phyloP scores from a whole-genome alignment of 2,329 filamentous ascomycete species.

The Ophiostoma sp. region DNA sequence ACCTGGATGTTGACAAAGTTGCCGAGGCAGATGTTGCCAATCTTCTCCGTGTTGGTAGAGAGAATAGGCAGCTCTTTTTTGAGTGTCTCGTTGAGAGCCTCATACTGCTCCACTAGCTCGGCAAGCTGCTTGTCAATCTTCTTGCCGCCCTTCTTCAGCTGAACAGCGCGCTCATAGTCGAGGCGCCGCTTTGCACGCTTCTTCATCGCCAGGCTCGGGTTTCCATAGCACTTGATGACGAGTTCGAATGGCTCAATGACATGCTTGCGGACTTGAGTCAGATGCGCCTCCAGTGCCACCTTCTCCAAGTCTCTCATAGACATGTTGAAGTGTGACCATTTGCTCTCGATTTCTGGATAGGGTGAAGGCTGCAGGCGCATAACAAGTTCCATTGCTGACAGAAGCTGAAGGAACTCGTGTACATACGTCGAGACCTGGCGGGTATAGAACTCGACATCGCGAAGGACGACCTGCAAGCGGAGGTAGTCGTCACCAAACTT shows the following conservation, averaged over 20 bases:
- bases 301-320: constrained; percentile 81
- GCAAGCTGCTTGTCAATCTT: constrained; percentile 80
- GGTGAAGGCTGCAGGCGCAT: constrained; percentile 66
- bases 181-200: constrained; percentile 90
- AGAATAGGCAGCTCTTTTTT: constrained; percentile 88
- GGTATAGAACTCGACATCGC: constrained; percentile 90
- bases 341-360: constrained; percentile 82
- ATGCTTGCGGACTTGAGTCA: constrained; percentile 65
- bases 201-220: constrained; percentile 82
- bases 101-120: constrained; percentile 82
- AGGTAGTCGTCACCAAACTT: constrained; percentile 90
- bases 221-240: constrained; percentile 55
- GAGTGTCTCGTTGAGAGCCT: constrained; percentile 83
- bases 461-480: constrained; percentile 82
- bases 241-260: constrained; percentile 64
- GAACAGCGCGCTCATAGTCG: constrained; percentile 77
- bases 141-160: constrained; percentile 72
- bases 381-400: constrained; percentile 75
- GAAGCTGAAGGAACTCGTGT: constrained; percentile 71
- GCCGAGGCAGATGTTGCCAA: constrained; percentile 75
- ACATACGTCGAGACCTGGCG: constrained; percentile 76
- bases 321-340: constrained; percentile 87
- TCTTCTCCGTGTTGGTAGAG: constrained; percentile 70
- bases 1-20: constrained; percentile 82
- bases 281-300: constrained; percentile 66